Evolutionary conservation across 163 green algal genomes (phyloP), one percentile per base, ranked within the genome.

Genomic region (Chlorella variabilis): DNA sequence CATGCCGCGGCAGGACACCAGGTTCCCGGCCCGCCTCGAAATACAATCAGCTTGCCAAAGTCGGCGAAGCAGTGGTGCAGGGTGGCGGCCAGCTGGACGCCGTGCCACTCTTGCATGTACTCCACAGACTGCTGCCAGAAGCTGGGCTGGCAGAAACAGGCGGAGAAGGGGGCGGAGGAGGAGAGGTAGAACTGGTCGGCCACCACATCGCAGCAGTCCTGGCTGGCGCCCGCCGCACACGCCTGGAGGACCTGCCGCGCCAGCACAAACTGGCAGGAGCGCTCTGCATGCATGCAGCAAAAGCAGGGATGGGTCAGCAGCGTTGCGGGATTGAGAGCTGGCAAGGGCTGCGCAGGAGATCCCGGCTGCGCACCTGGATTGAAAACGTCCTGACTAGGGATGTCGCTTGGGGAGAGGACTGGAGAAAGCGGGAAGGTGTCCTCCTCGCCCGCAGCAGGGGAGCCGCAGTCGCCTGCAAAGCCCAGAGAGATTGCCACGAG

Each of bases 381-480:
- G 59, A 81, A 73, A 1, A 23, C n/a, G 2, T 81, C 75, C 11
- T 62, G 20, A 2, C 51, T 17, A 3, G 75, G 75, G 11, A 81
- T 63, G 31, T 31, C 6, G 41, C 29, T 51, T 18, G 9, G 25
- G 23, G 73, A 73, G 17, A 63, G 75, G 58, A 81, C 59, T 0
- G 58, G 59, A 0, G 27, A n/a, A 58, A 81, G 41, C n/a, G 31
- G 38, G 20, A 71, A 71, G 27, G 25, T 15, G 11, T 6, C 59
- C 21, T 81, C 75, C 58, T 81, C 33, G 2, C 75, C 75, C 0
- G 75, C 75, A 17, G 58, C 59, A 17, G 75, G 75, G 39, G 34
- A 21, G 34, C 75, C 75, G 41, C 75, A 81, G 29, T 81, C 75
- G 59, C 75, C 75, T 81, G 75, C 70, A 51, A 34, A 23, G 58